Conservation (phyloP, 768 basidiomycete species). For the Xerocomellus dryophilus region DNA sequence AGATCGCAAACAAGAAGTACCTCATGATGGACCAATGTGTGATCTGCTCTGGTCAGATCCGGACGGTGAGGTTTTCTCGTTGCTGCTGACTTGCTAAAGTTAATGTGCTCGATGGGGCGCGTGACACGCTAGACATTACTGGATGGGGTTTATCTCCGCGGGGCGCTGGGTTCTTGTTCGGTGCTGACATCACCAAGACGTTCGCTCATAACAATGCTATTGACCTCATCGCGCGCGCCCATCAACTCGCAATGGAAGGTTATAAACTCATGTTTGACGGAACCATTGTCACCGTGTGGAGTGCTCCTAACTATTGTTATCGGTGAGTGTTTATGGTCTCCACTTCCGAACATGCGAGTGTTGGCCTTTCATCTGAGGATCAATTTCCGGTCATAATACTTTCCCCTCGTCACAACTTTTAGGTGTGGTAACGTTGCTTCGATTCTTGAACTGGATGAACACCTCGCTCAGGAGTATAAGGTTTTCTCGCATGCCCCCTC, state of each 20-base stretch:
- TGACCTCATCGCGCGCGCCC: constrained; percentile 93
- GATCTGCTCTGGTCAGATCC: constrained; percentile 99
- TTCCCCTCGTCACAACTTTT: constrained; percentile 12
- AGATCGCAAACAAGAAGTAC: constrained; percentile 95
- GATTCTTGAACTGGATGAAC: constrained; percentile 90
- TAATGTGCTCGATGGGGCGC: constrained; percentile 20
- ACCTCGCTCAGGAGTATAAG: constrained; percentile 92
- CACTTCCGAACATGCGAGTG: constrained; percentile 13
- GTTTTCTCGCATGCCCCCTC: constrained; percentile 89
- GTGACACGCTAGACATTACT: constrained; percentile 58
- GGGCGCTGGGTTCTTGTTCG: constrained; percentile 94
- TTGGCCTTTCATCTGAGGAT: constrained; percentile 14
- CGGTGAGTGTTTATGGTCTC: constrained; percentile 52
- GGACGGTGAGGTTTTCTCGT: constrained; percentile 60
- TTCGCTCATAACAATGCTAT: constrained; percentile 92
- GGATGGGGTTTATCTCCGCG: constrained; percentile 98
- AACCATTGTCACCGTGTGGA: constrained; percentile 96
- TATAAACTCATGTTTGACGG: constrained; percentile 97
- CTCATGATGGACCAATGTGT: constrained; percentile 98
- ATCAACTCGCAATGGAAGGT: constrained; percentile 98
- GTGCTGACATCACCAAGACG: constrained; percentile 82
- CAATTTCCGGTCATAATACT: constrained; percentile 25
- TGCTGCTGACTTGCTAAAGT: constrained; percentile 14
- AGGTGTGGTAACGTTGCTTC: constrained; percentile 97
- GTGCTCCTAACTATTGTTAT: constrained; percentile 98